Evolutionary conservation across 495 filamentous ascomycete genomes (phyloP).

Genomic region (Lentithecium fluviatile): DNA sequence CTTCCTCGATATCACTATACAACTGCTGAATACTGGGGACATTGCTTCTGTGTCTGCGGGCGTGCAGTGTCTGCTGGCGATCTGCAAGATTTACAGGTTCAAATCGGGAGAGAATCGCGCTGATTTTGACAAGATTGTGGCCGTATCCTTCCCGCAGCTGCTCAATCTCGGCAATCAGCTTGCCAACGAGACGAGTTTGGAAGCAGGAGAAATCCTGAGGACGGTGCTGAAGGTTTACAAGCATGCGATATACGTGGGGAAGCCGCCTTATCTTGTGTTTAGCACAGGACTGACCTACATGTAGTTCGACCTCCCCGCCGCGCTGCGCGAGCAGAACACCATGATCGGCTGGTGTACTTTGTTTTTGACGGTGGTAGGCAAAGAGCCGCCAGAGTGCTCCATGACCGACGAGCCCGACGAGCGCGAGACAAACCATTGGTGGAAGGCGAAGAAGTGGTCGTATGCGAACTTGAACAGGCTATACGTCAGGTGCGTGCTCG

Average conservation of each 20-base stretch:
- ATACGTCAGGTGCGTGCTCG: slow-evolving; percentile 72
- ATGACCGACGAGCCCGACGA: slow-evolving; percentile 82
- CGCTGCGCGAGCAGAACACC: slow-evolving; percentile 71
- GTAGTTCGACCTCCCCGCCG: slow-evolving; percentile 81
- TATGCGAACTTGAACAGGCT: slow-evolving; percentile 96
- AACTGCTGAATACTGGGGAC: slow-evolving; percentile 79
- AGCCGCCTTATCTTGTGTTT: neutral
- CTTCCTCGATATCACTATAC: slow-evolving; percentile 86
- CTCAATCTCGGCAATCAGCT: slow-evolving; percentile 81
- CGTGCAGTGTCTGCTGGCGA: slow-evolving; percentile 86
- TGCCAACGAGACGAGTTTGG: slow-evolving; percentile 83
- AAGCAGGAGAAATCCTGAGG: slow-evolving; percentile 95
- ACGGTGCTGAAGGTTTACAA: slow-evolving; percentile 94
- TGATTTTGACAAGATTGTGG: slow-evolving; percentile 92
- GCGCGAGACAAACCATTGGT: slow-evolving; percentile 92
- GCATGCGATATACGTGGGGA: slow-evolving; percentile 90
- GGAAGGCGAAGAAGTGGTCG: slow-evolving; percentile 99
- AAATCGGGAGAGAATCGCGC: slow-evolving; percentile 77
- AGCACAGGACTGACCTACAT: slow-evolving; percentile 35
- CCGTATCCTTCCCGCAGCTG: slow-evolving; percentile 86
- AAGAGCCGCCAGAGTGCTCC: slow-evolving; percentile 72
- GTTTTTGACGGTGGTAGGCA: slow-evolving; percentile 85
- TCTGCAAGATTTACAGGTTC: slow-evolving; percentile 92
- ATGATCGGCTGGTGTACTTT: slow-evolving; percentile 94
- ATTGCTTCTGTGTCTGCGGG: slow-evolving; percentile 85